Evolutionary conservation across 2,329 filamentous ascomycete species (phyloP), one percentile per base, ranked within the genome.

Genomic region (Calonectria fujianensis): DNA sequence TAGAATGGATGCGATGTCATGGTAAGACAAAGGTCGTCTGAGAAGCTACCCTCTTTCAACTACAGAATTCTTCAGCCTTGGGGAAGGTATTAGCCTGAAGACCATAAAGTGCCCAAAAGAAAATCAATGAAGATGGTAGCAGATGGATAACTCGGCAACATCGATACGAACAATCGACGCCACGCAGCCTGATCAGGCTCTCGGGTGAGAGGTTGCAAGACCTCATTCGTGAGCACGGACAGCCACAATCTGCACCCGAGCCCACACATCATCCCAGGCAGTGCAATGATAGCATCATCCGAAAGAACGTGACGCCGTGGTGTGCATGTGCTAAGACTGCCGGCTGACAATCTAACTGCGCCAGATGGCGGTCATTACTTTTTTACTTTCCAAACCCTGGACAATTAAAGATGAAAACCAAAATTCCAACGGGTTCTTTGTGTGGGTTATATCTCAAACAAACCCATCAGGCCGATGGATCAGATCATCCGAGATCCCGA

Each of bases 211-310:
- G 32, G 24, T 24, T 20, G 27, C 35, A 41, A 57, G 29, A 35
- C 16, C 35, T 29, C 35, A 29, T 63, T 39, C 24, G 57, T 39
- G 57, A 63, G 57, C 57, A 63, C 37, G 57, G 57, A 63, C 57
- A 63, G 57, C 57, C 57, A 63, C 57, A 41, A 41, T 63, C 39
- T 63, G 57, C 57, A 29, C 57, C 35, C 39, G 24, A 18, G 35
- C 35, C 57, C 32, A 14, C 57, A 63, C 52, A 57, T 31, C 24
- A 63, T 41, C 4, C 14, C 37, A 41, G n/a, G 35, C 57, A 63
- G 57, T 31, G 24, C 35, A 41, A 29, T 39, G 3, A 24, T 27
- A 31, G 8, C 24, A 41, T 39, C 35, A 41, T 39, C 18, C 27
- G 18, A 35, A 18, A 39, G 37, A 29, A 41, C 57, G 20, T 18